A percentile compares a stretch with the other conserved stretches of the same genome.
phyloP scores from a whole-genome alignment of 768 basidiomycete genomes.

The Cyclocybe aegerita region DNA sequence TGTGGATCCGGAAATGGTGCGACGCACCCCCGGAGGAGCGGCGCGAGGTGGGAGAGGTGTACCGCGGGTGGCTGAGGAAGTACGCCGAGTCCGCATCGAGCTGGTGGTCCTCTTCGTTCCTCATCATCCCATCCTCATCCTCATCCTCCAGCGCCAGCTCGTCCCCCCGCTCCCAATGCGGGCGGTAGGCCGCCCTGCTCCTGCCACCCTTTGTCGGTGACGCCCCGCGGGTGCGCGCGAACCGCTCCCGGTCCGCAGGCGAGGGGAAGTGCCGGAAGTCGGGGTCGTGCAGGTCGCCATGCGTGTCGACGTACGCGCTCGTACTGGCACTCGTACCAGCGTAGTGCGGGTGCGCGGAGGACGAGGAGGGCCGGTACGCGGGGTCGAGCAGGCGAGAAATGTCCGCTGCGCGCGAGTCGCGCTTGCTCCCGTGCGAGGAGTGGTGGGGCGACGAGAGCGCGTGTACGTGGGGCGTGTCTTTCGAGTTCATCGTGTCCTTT shows the following conservation, averaged over 20 bases:
- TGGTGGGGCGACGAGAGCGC: constrained; percentile 3
- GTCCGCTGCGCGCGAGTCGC: constrained; percentile 37
- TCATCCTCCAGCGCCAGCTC: constrained; percentile 24
- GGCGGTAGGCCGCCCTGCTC: background rate
- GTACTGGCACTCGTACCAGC: no score
- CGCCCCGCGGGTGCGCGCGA: constrained; percentile 13
- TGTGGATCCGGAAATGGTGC: constrained; percentile 2
- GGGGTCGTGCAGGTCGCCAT: constrained; percentile 66
- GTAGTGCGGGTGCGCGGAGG: no score
- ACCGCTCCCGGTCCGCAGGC: constrained; percentile 22
- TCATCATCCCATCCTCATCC: constrained; percentile 14
- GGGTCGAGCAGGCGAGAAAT: constrained; percentile 67
- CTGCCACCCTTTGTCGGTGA: constrained; percentile 18
- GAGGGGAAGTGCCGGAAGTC: constrained; percentile 64
- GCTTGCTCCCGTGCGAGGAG: constrained; percentile 16
- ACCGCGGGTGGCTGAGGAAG: constrained; percentile 4
- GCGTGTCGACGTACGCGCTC: constrained; percentile 62
- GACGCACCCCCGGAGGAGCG: background rate
- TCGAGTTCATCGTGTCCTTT: background rate
- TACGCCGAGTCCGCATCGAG: constrained; percentile 2
- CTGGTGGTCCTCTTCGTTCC: constrained; percentile 8
- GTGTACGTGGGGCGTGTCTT: constrained; percentile 1
- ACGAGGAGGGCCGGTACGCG: constrained; percentile 38
- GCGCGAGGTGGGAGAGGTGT: constrained; percentile 12
- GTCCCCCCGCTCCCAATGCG: constrained; percentile 13